Conservation (phyloP, 139 green algal genomes). For the Pleodorina starrii region DNA sequence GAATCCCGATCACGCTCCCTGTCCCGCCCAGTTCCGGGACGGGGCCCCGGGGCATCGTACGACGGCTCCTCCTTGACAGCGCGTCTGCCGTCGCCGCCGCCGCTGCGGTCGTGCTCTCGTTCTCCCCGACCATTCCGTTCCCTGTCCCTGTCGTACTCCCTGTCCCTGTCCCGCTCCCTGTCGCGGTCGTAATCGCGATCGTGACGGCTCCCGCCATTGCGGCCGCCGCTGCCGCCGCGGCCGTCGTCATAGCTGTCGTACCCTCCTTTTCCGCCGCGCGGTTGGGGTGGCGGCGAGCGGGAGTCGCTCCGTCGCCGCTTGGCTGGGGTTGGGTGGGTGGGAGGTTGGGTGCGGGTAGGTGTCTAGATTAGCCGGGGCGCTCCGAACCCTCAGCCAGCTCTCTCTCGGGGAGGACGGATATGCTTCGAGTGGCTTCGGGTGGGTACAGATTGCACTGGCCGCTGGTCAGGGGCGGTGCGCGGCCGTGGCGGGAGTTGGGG, state of each 20-base stretch:
- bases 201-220: not conserved
- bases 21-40: not conserved
- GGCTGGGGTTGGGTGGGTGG: not conserved
- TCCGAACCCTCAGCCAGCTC: no score
- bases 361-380: not conserved
- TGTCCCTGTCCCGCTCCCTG: not conserved
- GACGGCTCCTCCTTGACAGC: not conserved
- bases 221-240: not conserved
- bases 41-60: not conserved
- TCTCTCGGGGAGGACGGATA: no score
- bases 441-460: no score
- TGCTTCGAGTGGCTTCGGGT: no score
- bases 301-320: not conserved
- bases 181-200: conserved; percentile 3
- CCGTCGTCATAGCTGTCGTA: not conserved
- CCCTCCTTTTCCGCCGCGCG: not conserved
- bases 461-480: no score
- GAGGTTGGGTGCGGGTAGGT: not conserved
- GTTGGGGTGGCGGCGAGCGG: not conserved
- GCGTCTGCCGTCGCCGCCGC: not conserved
- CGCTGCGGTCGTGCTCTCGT: not conserved
- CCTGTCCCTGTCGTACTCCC: not conserved
- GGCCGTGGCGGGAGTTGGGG: no score
- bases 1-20: not conserved
- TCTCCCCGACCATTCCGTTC: no score